A percentile compares a stretch with the other conserved stretches of the same genome.
Evolutionary conservation across 176 grass and related monocot genomes (phyloP).

Genomic region (Aechmea fasciata): DNA sequence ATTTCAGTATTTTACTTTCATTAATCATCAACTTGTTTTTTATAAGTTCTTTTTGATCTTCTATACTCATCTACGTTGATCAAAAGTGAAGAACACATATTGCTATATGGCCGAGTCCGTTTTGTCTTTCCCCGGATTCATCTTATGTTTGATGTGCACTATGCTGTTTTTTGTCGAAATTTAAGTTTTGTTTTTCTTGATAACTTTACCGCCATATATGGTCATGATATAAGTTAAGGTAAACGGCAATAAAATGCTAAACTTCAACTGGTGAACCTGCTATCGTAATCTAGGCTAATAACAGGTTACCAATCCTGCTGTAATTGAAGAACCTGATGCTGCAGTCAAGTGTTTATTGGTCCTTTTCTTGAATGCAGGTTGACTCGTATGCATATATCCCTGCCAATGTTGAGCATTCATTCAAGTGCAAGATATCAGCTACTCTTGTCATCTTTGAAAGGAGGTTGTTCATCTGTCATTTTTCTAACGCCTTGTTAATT

Average conservation of each 20-base stretch:
- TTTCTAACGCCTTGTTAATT: background rate
- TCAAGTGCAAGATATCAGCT: conserved; percentile 42
- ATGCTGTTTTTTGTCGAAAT: background rate
- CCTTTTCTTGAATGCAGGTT: conserved; percentile 38
- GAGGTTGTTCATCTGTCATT: conserved; percentile 30
- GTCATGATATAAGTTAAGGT: background rate
- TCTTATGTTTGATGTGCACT: background rate
- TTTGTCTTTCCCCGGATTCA: background rate
- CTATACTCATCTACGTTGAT: background rate
- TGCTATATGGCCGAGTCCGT: background rate
- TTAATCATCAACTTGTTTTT: background rate
- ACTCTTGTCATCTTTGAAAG: conserved; percentile 75
- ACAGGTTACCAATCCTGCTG: background rate
- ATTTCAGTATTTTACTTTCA: background rate
- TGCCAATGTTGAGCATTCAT: conserved; percentile 53
- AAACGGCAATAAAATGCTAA: background rate
- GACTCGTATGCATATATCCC: conserved; percentile 96
- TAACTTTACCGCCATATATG: too few relatives aligned
- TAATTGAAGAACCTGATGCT: background rate
- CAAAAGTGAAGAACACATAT: background rate
- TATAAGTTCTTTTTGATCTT: background rate
- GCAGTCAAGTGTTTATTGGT: background rate
- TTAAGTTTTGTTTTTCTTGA: too few relatives aligned
- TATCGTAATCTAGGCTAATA: background rate
- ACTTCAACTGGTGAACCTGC: background rate